A percentile compares a stretch with the other conserved stretches of the same genome.
Evolutionary conservation across 805 yeast genomes (phyloP).

Genomic region (Teunomyces kruisii): DNA sequence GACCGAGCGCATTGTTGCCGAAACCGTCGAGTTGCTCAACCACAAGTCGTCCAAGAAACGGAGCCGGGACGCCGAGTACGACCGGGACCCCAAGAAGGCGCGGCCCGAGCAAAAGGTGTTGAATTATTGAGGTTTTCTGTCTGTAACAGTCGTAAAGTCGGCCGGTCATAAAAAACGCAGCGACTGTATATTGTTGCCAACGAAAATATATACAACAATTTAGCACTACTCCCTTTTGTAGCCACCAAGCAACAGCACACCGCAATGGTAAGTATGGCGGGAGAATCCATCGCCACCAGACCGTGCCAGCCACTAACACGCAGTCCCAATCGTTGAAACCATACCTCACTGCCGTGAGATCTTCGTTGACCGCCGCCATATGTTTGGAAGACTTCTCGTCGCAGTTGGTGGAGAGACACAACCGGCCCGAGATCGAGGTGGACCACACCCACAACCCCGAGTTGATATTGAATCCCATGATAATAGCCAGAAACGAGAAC

Average conservation of each 20-base stretch:
- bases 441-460: conserved; percentile 70
- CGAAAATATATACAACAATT: background rate
- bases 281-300: background rate
- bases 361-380: conserved; percentile 88
- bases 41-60: conserved; percentile 7
- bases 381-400: conserved; percentile 93
- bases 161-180: no score
- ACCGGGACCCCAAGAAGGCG: conserved; percentile 7
- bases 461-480: conserved; percentile 83
- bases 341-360: conserved; percentile 88
- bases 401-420: conserved; percentile 94
- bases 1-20: background rate
- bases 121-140: no score
- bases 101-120: conserved; percentile 5
- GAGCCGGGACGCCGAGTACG: conserved; percentile 1
- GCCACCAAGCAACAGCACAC: background rate
- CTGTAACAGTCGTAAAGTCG: no score
- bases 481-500: conserved; percentile 88
- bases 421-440: conserved; percentile 93
- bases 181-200: conserved; percentile 1
- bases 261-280: background rate
- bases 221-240: background rate
- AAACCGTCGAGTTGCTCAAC: background rate
- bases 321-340: conserved; percentile 97
- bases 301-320: conserved; percentile 11